Evolutionary conservation across 805 yeast species (phyloP), one percentile per base, ranked within the genome.

Genomic region (Wickerhamiella vanderwaltii): DNA sequence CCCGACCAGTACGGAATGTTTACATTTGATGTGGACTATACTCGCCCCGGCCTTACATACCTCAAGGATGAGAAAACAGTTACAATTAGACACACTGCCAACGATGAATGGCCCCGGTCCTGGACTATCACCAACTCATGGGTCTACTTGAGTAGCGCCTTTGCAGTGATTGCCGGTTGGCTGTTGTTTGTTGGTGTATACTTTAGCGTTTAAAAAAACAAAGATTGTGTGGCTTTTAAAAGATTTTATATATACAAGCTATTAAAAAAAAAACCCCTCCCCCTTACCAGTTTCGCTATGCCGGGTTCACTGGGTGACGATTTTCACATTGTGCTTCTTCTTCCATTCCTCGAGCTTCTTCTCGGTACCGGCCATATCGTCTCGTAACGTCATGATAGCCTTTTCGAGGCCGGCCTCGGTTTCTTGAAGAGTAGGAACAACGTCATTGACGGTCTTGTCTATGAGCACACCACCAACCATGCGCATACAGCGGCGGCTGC

Each of bases 1-100:
- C 99, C 99, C 17, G 96, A 88, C 60, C 95, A 86, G 55, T 95
- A 91, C 61, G 99, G 99, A 44, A 81, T 91, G 72, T 91, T 86
- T 65, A 82, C 95, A 2, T 86, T 83, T 59, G 69, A 70, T 47
- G 68, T 81, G 35, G 79, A 81, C 53, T 87, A 87, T 66, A 72
- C 72, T 58, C 76, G 94, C 56, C 66, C 73, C 11, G 97, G 97
- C 5, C 68, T 69, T 52, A 68, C 82, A 18, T 86, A 68, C 60
- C 58, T 88, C 41, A 67, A 67, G 20, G 83, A 79, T 52, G 69
- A 72, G 47, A 69, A 70, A 42, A 76, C 80, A 15, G 84, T 85
- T 41, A 77, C 97, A 2, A 77, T 91, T 35, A 77, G 97, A 60
- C 97, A 91, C 61, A 71, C 83, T 54, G 96, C 97, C 46, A 88